phyloP scores from a whole-genome alignment of 371 early-diverging fungal species.

The Chytridiales sp. region DNA sequence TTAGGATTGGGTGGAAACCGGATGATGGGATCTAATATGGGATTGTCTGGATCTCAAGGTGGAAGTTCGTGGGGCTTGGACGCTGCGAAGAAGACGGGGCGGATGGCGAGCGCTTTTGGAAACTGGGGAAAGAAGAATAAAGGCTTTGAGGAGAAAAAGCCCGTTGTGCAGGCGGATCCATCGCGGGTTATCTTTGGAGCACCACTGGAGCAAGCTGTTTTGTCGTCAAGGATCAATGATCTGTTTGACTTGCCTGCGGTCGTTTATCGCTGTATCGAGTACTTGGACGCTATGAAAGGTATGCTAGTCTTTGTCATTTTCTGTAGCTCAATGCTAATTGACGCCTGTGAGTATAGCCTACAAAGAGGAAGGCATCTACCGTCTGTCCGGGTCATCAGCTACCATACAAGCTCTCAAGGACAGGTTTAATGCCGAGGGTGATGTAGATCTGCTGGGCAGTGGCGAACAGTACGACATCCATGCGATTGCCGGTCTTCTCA shows the following conservation, averaged over 20 bases:
- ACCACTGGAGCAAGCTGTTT: slow-evolving; percentile 37
- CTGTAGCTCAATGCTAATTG: too few relatives aligned
- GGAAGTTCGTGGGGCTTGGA: not conserved
- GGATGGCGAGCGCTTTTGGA: not conserved
- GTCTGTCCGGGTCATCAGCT: slow-evolving; percentile 77
- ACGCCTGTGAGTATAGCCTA: too few relatives aligned
- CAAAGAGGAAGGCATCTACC: slow-evolving; percentile 94
- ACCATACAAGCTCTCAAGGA: slow-evolving; percentile 73
- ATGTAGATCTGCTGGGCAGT: slow-evolving; percentile 56
- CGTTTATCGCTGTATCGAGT: slow-evolving; percentile 93
- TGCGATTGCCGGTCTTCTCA: slow-evolving; percentile 87
- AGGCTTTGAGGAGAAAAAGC: slow-evolving; percentile 48
- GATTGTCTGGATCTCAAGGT: not conserved
- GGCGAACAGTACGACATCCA: slow-evolving; percentile 81
- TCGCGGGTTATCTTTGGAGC: slow-evolving; percentile 42
- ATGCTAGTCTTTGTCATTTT: not conserved
- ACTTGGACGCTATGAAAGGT: slow-evolving; percentile 79
- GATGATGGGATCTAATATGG: not conserved
- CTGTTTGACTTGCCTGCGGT: slow-evolving; percentile 84
- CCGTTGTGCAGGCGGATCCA: slow-evolving; percentile 23
- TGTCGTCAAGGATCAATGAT: slow-evolving; percentile 52
- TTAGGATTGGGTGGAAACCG: not conserved
- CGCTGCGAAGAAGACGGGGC: slow-evolving; percentile 11
- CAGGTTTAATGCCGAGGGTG: slow-evolving; percentile 71
- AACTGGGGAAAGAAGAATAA: slow-evolving; percentile 20